Evolutionary conservation across 1,284 basidiomycete species (phyloP), one percentile per base, ranked within the genome.

Genomic region (Sporisorium scitamineum): DNA sequence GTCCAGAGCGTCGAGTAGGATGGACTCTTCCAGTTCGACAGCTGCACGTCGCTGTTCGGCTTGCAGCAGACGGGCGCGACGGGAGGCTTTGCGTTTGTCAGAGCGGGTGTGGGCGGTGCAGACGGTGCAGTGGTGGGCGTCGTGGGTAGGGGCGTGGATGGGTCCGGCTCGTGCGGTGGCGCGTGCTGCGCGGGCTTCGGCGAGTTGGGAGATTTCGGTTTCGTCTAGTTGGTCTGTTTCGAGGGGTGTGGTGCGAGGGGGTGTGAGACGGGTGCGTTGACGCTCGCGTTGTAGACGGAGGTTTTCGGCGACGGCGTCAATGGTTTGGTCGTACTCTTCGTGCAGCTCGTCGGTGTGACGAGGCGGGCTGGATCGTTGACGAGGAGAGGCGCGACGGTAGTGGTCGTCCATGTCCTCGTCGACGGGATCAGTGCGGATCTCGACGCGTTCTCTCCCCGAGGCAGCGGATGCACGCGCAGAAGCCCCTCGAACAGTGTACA

Each of bases 181-280:
- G 1, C 52, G 61, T 0, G 59, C 48, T 1, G 76, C 76, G 9
- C 76, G 68, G 0, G 63, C 48, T 1, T 72, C 59, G 20, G 76
- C 76, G 18, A 75, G 61, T 13, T 65, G 69, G 18, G 76, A 78
- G 58, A 78, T 63, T 22, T 78, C 76, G 13, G 41, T 44, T n/a
- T 78, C 71, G n/a, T 70, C 66, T 1, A 54, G 26, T 13, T 63
- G 56, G 44, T 44, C n/a, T 4, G 48, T n/a, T 32, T 55, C 54
- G 20, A 24, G n/a, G 27, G 27, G 27, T 31, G 27, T n/a, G 31
- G 42, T 31, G 41, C 26, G 47, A 1, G 58, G 47, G 4, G 37
- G 45, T 2, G 41, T 22, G 14, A 24, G 47, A 10, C 51, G 57
- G n/a, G 22, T 52, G 24, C 53, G 61, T 29, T 73, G 70, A 3